These are phyloP conservation scores for Madurella mycetomatis DNA, from an alignment of 2,329 filamentous ascomycete genomes.

Conservation along the genomic window DNA sequence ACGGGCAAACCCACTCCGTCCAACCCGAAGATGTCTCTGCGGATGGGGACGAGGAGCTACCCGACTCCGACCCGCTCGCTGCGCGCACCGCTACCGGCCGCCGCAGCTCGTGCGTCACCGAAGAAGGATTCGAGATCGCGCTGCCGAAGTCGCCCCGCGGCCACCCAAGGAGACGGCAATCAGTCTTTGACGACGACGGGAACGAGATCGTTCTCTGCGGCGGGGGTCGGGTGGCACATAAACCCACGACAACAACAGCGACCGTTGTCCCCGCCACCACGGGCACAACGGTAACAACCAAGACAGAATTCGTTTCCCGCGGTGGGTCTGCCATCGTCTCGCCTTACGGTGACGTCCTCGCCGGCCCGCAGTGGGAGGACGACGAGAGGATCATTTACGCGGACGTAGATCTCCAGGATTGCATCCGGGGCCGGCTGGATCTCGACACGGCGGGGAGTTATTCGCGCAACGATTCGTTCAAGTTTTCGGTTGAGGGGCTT, in stretches of 20 bases:
- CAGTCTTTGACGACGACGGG: conserved; percentile 48
- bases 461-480: conserved; percentile 63
- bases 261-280: background rate
- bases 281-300: conserved; percentile 24
- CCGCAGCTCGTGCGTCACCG: conserved; percentile 41
- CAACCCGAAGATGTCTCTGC: background rate
- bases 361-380: conserved; percentile 81
- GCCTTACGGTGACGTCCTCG: conserved; percentile 73
- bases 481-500: conserved; percentile 54
- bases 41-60: background rate
- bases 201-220: conserved; percentile 41
- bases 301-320: conserved; percentile 55
- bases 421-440: conserved; percentile 74
- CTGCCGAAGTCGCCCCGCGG: conserved; percentile 33
- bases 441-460: conserved; percentile 83
- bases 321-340: conserved; percentile 81
- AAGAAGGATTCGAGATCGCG: conserved; percentile 46
- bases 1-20: background rate
- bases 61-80: conserved; percentile 20
- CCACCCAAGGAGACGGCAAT: conserved; percentile 31
- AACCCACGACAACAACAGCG: conserved; percentile 1
- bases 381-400: conserved; percentile 60
- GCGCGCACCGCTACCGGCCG: conserved; percentile 16
- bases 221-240: background rate
- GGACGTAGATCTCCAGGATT: conserved; percentile 85